These are phyloP conservation scores for Termitomyces sp. DNA, from an alignment of 768 basidiomycete species.

Conservation along the genomic window DNA sequence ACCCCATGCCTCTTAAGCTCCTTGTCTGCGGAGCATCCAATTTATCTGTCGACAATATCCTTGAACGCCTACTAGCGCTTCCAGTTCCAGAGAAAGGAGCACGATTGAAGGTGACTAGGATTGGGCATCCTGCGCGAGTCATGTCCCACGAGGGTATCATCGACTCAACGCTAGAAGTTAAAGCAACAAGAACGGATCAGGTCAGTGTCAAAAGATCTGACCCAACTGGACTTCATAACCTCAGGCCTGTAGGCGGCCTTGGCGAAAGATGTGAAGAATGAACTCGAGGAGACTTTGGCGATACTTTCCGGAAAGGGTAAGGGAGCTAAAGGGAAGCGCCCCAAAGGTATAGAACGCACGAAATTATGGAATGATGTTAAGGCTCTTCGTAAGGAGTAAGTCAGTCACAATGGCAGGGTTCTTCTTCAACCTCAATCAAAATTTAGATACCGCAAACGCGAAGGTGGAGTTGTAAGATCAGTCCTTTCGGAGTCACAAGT, in stretches of 20 bases:
- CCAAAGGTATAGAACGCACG: slow-evolving; percentile 67
- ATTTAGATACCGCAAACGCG: slow-evolving; percentile 79
- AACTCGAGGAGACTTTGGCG: slow-evolving; percentile 67
- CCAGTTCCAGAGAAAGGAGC: slow-evolving; percentile 44
- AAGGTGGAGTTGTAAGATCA: slow-evolving; percentile 76
- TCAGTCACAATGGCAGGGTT: background rate
- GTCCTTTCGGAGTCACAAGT: slow-evolving; percentile 81
- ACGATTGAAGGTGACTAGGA: slow-evolving; percentile 67
- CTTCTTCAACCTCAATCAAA: background rate
- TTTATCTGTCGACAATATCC: slow-evolving; percentile 92
- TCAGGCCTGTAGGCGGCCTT: slow-evolving; percentile 55
- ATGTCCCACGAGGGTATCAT: slow-evolving; percentile 66
- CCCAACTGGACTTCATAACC: background rate
- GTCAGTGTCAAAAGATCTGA: slow-evolving; percentile 20
- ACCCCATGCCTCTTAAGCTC: slow-evolving; percentile 53
- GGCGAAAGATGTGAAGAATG: slow-evolving; percentile 84
- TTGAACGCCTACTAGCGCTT: slow-evolving; percentile 74
- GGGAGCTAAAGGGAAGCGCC: slow-evolving; percentile 66
- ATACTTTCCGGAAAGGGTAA: slow-evolving; percentile 70
- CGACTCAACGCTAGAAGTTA: slow-evolving; percentile 66
- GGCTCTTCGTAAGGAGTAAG: slow-evolving; percentile 86
- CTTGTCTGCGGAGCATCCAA: slow-evolving; percentile 94
- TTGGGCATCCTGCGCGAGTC: slow-evolving; percentile 94
- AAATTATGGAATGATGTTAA: slow-evolving; percentile 87
- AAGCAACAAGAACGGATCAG: slow-evolving; percentile 71